phyloP scores from a whole-genome alignment of 2,329 filamentous ascomycete species.

The Monosporascus sp. region DNA sequence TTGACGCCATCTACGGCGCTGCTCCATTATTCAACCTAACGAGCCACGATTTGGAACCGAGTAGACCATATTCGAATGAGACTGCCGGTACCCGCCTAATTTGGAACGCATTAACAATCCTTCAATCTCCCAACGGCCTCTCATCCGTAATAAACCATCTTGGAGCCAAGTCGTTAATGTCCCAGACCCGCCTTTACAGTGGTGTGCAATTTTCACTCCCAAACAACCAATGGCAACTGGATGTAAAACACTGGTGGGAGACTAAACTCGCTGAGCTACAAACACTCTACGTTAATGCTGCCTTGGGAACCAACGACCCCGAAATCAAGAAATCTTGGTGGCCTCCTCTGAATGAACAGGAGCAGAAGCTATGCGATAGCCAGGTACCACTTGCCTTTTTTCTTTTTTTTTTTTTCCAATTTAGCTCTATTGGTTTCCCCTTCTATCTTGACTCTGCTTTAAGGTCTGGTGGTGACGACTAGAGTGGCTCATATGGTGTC shows the following conservation, averaged over 20 bases:
- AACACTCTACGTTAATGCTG: conserved; percentile 1
- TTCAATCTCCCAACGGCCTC: background rate
- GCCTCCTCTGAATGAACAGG: conserved; percentile 1
- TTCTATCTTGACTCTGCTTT: no score
- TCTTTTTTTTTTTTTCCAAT: background rate
- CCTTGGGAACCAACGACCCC: background rate
- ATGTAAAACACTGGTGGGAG: conserved; percentile 6
- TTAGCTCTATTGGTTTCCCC: background rate
- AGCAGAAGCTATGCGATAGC: conserved; percentile 3
- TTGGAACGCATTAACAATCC: background rate
- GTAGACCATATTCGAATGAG: background rate
- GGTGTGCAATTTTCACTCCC: conserved; percentile 16
- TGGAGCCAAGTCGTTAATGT: conserved; percentile 1
- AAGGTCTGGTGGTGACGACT: no score
- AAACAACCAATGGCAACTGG: conserved; percentile 8
- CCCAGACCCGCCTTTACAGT: background rate
- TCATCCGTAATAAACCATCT: background rate
- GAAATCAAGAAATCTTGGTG: background rate
- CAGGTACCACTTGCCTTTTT: conserved; percentile 1
- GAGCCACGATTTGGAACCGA: background rate
- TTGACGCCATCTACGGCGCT: conserved; percentile 6
- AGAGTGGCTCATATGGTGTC: no score
- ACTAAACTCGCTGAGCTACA: conserved; percentile 5
- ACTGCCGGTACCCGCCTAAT: background rate
- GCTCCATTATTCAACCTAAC: conserved; percentile 10